These are phyloP conservation scores for Pseudevernia furfuracea DNA, from an alignment of 495 filamentous ascomycete genomes.

Conservation along the genomic window DNA sequence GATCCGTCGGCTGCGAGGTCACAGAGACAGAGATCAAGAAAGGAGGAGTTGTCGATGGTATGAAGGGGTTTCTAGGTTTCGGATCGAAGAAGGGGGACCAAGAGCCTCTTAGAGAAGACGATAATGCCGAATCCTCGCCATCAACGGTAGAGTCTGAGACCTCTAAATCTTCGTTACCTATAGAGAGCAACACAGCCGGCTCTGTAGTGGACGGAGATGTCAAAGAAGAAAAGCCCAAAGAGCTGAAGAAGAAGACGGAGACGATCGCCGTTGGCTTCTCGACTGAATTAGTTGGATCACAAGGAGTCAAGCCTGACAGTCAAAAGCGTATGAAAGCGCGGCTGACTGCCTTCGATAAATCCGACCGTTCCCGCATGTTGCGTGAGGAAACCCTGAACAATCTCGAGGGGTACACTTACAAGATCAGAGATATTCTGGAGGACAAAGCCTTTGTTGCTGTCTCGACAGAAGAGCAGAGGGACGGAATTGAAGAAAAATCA, in stretches of 20 bases:
- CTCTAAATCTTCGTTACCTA: slow-evolving; percentile 37
- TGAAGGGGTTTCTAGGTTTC: slow-evolving; percentile 92
- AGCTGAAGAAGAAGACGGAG: slow-evolving; percentile 57
- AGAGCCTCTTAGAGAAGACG: slow-evolving; percentile 60
- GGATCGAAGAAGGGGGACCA: slow-evolving; percentile 78
- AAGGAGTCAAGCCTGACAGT: slow-evolving; percentile 48
- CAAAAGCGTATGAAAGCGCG: slow-evolving; percentile 60
- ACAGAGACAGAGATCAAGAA: slow-evolving; percentile 64
- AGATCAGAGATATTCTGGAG: slow-evolving; percentile 69
- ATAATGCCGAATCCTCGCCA: slow-evolving; percentile 39
- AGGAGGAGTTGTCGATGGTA: slow-evolving; percentile 75
- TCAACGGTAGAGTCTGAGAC: slow-evolving; percentile 43
- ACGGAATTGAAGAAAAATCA: slow-evolving; percentile 53
- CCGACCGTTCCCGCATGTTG: slow-evolving; percentile 64
- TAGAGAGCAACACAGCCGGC: slow-evolving; percentile 35
- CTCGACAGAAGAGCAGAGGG: slow-evolving; percentile 57
- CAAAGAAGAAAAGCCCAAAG: slow-evolving; percentile 45
- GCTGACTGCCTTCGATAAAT: slow-evolving; percentile 72
- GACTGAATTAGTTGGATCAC: slow-evolving; percentile 53
- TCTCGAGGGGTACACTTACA: slow-evolving; percentile 91
- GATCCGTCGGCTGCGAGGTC: slow-evolving; percentile 76
- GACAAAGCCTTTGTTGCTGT: slow-evolving; percentile 63
- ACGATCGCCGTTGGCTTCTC: slow-evolving; percentile 61
- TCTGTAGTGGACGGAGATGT: slow-evolving; percentile 37
- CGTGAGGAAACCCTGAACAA: slow-evolving; percentile 88